A percentile compares a stretch with the other conserved stretches of the same genome.
These are phyloP conservation scores for Cytospora leucostoma DNA, from an alignment of 2,329 filamentous ascomycete species.

Conservation along the genomic window DNA sequence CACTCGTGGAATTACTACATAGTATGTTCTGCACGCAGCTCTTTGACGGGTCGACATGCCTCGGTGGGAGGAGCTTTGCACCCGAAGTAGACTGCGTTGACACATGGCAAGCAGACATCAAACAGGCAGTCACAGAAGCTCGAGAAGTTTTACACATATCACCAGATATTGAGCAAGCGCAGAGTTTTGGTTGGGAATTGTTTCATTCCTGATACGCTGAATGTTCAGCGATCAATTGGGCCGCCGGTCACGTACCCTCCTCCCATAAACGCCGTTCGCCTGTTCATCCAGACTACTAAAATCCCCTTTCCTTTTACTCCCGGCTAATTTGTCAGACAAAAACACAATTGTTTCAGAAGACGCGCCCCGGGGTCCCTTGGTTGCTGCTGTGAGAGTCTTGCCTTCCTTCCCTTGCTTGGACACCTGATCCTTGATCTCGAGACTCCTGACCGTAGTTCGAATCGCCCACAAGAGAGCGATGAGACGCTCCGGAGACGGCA, in stretches of 20 bases:
- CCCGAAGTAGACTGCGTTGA: too few relatives aligned
- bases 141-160: background rate
- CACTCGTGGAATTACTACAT: too few relatives aligned
- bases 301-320: constrained; percentile 23
- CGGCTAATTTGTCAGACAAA: constrained; percentile 22
- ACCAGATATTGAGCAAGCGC: background rate
- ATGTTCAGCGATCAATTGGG: constrained; percentile 1
- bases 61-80: too few relatives aligned
- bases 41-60: too few relatives aligned
- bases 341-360: constrained; percentile 10
- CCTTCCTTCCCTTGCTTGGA: constrained; percentile 5
- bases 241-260: constrained; percentile 16
- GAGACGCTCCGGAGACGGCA: constrained; percentile 43
- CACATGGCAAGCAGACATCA: background rate
- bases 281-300: constrained; percentile 1
- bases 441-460: constrained; percentile 44
- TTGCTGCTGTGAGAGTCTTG: constrained; percentile 1
- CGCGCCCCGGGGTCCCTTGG: constrained; percentile 17
- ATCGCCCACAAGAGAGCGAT: constrained; percentile 51
- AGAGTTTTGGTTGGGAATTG: background rate
- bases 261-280: constrained; percentile 14
- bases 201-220: constrained; percentile 14
- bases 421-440: constrained; percentile 31
- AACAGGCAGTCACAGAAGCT: background rate
- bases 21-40: too few relatives aligned